Conservation (phyloP, 352 stramenopile genomes). For the Pythium dissimile region DNA sequence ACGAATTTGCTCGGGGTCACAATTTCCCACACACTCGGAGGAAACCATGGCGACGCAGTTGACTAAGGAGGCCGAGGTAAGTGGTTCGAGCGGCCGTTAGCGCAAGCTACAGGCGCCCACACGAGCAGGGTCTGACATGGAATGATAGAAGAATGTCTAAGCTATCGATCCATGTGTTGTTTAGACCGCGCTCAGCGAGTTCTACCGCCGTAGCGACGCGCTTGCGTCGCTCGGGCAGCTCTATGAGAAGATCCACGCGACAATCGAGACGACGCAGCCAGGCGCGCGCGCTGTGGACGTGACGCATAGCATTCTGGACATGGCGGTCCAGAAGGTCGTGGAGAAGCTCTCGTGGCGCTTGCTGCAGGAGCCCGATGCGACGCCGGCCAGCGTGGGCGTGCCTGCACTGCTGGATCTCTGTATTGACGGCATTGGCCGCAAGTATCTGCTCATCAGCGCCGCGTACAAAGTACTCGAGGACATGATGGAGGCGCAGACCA, state of each 20-base stretch:
- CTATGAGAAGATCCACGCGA: slow-evolving; percentile 32
- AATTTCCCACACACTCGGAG: not conserved
- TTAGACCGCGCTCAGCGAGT: slow-evolving; percentile 52
- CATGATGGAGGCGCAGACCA: slow-evolving; percentile 84
- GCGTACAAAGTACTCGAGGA: slow-evolving; percentile 86
- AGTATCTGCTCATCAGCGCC: slow-evolving; percentile 62
- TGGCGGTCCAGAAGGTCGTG: slow-evolving; percentile 81
- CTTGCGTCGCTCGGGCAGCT: slow-evolving; percentile 46
- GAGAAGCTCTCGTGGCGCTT: slow-evolving; percentile 75
- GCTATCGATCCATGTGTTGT: slow-evolving; percentile 5
- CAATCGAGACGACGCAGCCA: slow-evolving; percentile 10
- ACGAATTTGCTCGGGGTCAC: not conserved
- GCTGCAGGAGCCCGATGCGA: slow-evolving; percentile 53
- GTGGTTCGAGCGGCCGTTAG: not conserved
- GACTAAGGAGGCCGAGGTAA: slow-evolving; percentile 57
- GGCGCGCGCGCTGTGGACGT: slow-evolving; percentile 31
- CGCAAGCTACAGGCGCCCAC: too few relatives aligned
- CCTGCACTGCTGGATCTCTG: slow-evolving; percentile 76
- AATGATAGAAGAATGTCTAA: slow-evolving; percentile 3
- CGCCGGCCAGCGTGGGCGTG: slow-evolving; percentile 52
- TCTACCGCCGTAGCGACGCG: slow-evolving; percentile 56
- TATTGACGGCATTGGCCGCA: slow-evolving; percentile 66
- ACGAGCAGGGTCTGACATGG: too few relatives aligned
- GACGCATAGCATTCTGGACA: slow-evolving; percentile 61
- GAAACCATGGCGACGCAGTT: slow-evolving; percentile 60